Percentiles rank a stretch among this genome's conserved stretches.
Conservation (phyloP, 371 early-diverging fungal species). For the Rhizomucor pusillus region DNA sequence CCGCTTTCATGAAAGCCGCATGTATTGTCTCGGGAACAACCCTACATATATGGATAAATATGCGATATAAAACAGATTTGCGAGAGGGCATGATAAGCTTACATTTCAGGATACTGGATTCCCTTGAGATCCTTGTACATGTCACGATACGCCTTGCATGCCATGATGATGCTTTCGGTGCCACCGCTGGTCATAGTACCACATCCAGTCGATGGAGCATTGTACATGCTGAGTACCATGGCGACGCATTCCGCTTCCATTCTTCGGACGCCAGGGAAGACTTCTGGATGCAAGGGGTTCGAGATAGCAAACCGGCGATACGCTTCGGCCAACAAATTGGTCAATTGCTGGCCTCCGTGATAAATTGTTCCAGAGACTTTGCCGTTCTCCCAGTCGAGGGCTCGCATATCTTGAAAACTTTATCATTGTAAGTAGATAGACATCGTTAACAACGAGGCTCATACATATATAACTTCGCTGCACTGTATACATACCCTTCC, state of each 20-base stretch:
- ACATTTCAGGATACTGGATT: slow-evolving; percentile 90
- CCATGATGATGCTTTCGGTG: slow-evolving; percentile 93
- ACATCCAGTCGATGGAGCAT: slow-evolving; percentile 72
- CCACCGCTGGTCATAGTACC: slow-evolving; percentile 94
- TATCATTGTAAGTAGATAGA: slow-evolving; percentile 10
- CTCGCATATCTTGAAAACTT: slow-evolving; percentile 40
- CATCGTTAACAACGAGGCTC: neutral
- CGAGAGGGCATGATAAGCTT: slow-evolving; percentile 19
- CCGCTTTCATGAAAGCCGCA: slow-evolving; percentile 95
- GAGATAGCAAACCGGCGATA: slow-evolving; percentile 81
- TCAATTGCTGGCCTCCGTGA: slow-evolving; percentile 84
- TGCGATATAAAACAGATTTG: neutral
- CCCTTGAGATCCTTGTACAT: slow-evolving; percentile 70
- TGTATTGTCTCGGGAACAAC: slow-evolving; percentile 89
- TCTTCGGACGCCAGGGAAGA: slow-evolving; percentile 93
- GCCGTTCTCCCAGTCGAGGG: slow-evolving; percentile 84
- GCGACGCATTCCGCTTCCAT: slow-evolving; percentile 95
- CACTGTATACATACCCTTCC: slow-evolving; percentile 45
- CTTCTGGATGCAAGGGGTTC: slow-evolving; percentile 94
- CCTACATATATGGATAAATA: slow-evolving; percentile 34
- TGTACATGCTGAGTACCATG: slow-evolving; percentile 87
- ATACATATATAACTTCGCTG: neutral
- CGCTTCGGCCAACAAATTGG: slow-evolving; percentile 73
- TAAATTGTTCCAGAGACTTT: slow-evolving; percentile 91
- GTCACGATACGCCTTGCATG: slow-evolving; percentile 86